Percentiles rank a stretch among this genome's conserved stretches.
Conservation (phyloP, 2,329 filamentous ascomycete species). For the Paraconiothyrium brasiliense region DNA sequence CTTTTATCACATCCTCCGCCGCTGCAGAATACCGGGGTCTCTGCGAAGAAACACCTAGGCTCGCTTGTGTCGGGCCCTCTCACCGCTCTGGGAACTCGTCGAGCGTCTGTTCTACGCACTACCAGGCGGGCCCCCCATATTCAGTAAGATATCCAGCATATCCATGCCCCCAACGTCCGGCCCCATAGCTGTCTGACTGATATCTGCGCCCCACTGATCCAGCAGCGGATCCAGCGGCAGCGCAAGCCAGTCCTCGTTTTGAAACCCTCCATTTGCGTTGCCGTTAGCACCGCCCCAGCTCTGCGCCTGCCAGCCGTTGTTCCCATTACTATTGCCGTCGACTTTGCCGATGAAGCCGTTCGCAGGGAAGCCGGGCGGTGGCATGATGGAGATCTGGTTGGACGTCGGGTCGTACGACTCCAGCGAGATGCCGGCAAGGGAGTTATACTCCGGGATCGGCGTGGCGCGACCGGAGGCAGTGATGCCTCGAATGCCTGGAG, state of each 20-base stretch:
- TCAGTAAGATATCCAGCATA: slow-evolving; percentile 59
- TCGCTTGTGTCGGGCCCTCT: too few species aligned
- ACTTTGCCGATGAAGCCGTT: slow-evolving; percentile 24
- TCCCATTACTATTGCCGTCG: slow-evolving; percentile 15
- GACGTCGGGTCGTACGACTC: slow-evolving; percentile 56
- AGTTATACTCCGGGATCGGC: slow-evolving; percentile 35
- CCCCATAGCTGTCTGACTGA: slow-evolving; percentile 64
- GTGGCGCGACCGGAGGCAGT: slow-evolving; percentile 45
- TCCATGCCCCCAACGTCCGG: slow-evolving; percentile 70
- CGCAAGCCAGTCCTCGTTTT: slow-evolving; percentile 66
- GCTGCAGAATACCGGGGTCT: neutral
- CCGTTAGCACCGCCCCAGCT: slow-evolving; percentile 28
- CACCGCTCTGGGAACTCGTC: neutral
- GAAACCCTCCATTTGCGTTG: slow-evolving; percentile 29
- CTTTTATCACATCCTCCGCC: neutral
- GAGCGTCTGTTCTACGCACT: neutral
- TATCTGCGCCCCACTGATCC: slow-evolving; percentile 66
- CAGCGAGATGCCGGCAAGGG: slow-evolving; percentile 56
- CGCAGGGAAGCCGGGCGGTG: slow-evolving; percentile 53
- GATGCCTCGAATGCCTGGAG: slow-evolving; percentile 35
- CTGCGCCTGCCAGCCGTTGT: slow-evolving; percentile 21
- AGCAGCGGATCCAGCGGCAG: slow-evolving; percentile 69
- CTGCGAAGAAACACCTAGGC: neutral
- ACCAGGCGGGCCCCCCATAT: slow-evolving; percentile 41
- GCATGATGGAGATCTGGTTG: slow-evolving; percentile 59